phyloP scores from a whole-genome alignment of 140 eudicot genomes.

The Anethum foeniculum region DNA sequence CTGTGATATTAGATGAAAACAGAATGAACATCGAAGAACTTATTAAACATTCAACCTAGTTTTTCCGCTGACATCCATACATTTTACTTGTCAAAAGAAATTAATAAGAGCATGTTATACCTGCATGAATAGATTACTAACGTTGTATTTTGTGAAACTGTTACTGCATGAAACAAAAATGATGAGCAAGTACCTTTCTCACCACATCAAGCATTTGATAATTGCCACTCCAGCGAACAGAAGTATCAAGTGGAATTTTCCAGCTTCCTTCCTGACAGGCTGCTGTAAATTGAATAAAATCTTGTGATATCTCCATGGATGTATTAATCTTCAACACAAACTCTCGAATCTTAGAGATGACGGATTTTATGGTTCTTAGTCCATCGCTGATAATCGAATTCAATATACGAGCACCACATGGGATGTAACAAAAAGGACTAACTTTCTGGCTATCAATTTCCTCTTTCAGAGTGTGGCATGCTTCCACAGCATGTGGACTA shows the following conservation, averaged over 20 bases:
- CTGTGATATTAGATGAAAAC: constrained; percentile 26
- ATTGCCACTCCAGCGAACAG: constrained; percentile 90
- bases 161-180: background rate
- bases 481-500: constrained; percentile 58
- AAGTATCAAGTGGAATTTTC: constrained; percentile 83
- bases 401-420: constrained; percentile 81
- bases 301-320: constrained; percentile 61
- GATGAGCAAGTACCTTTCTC: constrained; percentile 51
- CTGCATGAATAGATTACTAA: background rate
- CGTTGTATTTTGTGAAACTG: background rate
- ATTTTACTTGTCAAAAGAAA: background rate
- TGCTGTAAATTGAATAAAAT: constrained; percentile 52
- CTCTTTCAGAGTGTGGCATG: constrained; percentile 68
- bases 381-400: constrained; percentile 71
- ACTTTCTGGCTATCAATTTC: constrained; percentile 78
- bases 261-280: constrained; percentile 79
- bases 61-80: background rate
- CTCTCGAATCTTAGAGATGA: constrained; percentile 71
- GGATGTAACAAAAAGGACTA: constrained; percentile 60
- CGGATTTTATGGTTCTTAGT: constrained; percentile 49
- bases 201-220: constrained; percentile 91
- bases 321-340: constrained; percentile 75
- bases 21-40: background rate
- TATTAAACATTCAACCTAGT: background rate
- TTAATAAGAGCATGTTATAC: background rate